phyloP scores from a whole-genome alignment of 495 filamentous ascomycete genomes.

The Hypoxylon perforatum region DNA sequence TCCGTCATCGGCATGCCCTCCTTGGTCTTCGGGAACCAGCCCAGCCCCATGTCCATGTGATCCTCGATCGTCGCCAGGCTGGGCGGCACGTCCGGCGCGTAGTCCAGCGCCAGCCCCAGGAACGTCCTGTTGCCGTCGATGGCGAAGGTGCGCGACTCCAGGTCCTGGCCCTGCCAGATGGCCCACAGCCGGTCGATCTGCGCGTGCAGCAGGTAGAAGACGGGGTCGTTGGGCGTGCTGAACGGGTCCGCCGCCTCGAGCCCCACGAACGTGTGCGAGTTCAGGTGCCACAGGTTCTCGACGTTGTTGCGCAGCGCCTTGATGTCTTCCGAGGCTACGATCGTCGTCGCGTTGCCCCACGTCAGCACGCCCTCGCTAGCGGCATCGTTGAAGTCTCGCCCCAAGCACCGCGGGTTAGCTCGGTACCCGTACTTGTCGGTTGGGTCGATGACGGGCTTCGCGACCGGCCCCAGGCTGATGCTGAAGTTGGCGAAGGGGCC shows the following conservation, averaged over 20 bases:
- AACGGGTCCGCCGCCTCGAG: conserved; percentile 59
- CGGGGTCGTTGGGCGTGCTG: conserved; percentile 69
- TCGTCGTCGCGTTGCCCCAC: conserved; percentile 25
- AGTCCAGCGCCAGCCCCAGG: conserved; percentile 28
- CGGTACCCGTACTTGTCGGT: conserved; percentile 32
- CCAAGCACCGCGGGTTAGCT: conserved; percentile 69
- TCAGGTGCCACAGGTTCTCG: conserved; percentile 28
- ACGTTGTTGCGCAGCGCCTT: conserved; percentile 29
- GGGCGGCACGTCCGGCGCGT: conserved; percentile 28
- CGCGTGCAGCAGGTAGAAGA: conserved; percentile 73
- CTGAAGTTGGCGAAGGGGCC: conserved; percentile 62
- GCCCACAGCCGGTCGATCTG: conserved; percentile 73
- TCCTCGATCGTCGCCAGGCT: conserved; percentile 43
- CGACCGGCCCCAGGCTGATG: conserved; percentile 35
- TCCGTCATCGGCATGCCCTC: conserved; percentile 37
- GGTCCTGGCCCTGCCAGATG: conserved; percentile 70
- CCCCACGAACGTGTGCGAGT: conserved; percentile 42
- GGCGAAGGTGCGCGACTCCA: conserved; percentile 25
- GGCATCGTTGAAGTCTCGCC: conserved; percentile 65
- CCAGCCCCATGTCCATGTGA: conserved; percentile 38
- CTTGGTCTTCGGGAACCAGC: conserved; percentile 26
- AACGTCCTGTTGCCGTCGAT: conserved; percentile 41
- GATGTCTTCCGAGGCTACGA: conserved; percentile 33
- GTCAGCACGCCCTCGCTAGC: conserved; percentile 21
- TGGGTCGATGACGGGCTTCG: conserved; percentile 51